Evolutionary conservation across 371 early-diverging fungal species (phyloP).

Genomic region (Entomophthora muscae): DNA sequence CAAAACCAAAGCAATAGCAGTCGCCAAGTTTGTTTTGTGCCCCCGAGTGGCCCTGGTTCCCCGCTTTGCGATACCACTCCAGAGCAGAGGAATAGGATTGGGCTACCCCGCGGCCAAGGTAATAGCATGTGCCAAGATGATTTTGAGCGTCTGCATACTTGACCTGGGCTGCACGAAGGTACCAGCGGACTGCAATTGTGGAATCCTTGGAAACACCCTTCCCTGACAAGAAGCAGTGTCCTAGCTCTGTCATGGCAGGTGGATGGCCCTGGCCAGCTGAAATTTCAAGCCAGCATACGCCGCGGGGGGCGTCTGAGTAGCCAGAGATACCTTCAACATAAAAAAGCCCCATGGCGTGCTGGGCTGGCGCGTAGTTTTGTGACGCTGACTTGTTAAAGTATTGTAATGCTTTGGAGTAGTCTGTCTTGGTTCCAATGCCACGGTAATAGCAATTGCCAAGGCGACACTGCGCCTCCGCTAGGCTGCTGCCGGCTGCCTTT

Average conservation of each 20-base stretch:
- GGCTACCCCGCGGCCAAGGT: conserved; percentile 39
- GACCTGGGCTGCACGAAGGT: conserved; percentile 35
- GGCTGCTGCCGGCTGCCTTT: conserved; percentile 30
- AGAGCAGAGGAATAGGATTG: conserved; percentile 38
- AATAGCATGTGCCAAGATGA: conserved; percentile 25
- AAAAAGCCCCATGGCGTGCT: conserved; percentile 12
- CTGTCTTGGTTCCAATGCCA: conserved; percentile 28
- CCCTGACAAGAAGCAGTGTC: conserved; percentile 69
- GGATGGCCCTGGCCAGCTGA: conserved; percentile 31
- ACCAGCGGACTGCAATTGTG: conserved; percentile 33
- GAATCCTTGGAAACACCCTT: conserved; percentile 36
- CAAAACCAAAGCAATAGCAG: conserved; percentile 63
- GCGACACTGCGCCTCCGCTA: conserved; percentile 36
- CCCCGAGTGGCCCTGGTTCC: conserved; percentile 34
- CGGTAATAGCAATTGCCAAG: conserved; percentile 41
- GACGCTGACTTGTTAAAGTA: conserved; percentile 24
- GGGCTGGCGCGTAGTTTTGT: conserved; percentile 16
- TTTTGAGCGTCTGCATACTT: conserved; percentile 38
- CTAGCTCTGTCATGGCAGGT: conserved; percentile 50
- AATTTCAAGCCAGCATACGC: conserved; percentile 10
- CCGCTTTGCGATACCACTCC: conserved; percentile 42
- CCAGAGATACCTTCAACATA: conserved; percentile 9
- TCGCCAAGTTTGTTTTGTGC: conserved; percentile 67
- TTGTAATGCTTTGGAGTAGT: conserved; percentile 19
- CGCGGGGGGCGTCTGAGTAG: conserved; percentile 7